Evolutionary conservation across 2,329 filamentous ascomycete species (phyloP), one percentile per base, ranked within the genome.

Genomic region (Zasmidium angulare): DNA sequence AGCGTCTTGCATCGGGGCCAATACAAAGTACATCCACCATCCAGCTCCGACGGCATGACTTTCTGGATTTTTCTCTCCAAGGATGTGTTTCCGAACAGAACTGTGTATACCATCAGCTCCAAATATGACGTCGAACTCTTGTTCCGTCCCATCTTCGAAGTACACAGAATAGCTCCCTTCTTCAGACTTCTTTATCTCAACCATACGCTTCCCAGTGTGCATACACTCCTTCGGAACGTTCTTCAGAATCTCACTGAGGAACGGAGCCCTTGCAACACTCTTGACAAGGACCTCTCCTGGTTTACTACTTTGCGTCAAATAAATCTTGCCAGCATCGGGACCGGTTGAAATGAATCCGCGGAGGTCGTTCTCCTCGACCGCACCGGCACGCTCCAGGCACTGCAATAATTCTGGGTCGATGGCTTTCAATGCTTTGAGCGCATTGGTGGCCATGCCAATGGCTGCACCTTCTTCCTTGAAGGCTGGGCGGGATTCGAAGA

Each of bases 391-490:
- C 23, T 59, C 56, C 2, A 62, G 40, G 3, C 50, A 48, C 46
- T 50, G 50, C 46, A n/a, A 29, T 6, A 29, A 11, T 11, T 29
- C 31, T 43, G 56, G 51, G 7, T 48, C 59, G 9, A 62, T 59
- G 7, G 56, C 53, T 20, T 57, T 29, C 6, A 59, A 50, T 29
- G 60, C 53, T 43, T 60, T 48, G 20, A 54, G 56, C 21, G 60
- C 56, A 53, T 62, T 60, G n/a, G 56, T 40, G n/a, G 60, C 54
- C 21, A 62, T 54, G 22, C 59, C 59, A n/a, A 62, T 49, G 24
- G 56, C 59, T 40, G 55, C 51, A 47, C 59, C 59, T 4, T 56
- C 59, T 46, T 62, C 59, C 19, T 51, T 53, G 20, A 59, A 59
- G 29, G 49, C 51, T 12, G 51, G 2, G 6, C 56, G 56, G n/a